phyloP scores from a whole-genome alignment of 2,329 filamentous ascomycete species.

The Shiraia sp. region DNA sequence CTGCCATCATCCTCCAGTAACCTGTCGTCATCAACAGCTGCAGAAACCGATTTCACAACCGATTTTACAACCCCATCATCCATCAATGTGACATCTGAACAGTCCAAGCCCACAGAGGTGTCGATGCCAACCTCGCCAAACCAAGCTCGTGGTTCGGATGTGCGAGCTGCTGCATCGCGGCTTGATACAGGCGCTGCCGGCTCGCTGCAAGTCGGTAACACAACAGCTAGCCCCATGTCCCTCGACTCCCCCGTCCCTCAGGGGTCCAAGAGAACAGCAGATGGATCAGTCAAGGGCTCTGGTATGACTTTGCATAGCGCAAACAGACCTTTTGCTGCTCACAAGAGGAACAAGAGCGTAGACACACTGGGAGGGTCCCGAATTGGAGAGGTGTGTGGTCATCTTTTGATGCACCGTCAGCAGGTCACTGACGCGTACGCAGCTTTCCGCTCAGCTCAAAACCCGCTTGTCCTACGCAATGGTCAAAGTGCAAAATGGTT shows the following conservation, averaged over 20 bases:
- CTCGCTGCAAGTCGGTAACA: conserved; percentile 32
- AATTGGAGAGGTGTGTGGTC: conserved; percentile 72
- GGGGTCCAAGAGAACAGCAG: conserved; percentile 75
- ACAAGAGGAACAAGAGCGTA: conserved; percentile 73
- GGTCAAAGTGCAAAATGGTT: conserved; percentile 85
- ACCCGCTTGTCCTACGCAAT: conserved; percentile 90
- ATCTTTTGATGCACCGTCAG: conserved; percentile 5
- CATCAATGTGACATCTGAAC: conserved; percentile 24
- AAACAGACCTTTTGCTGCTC: conserved; percentile 48
- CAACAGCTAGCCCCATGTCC: conserved; percentile 46
- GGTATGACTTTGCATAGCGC: conserved; percentile 15
- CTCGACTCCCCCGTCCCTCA: conserved; percentile 46
- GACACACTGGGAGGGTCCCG: conserved; percentile 66
- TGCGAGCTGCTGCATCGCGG: conserved; percentile 17
- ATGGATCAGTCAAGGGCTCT: conserved; percentile 66
- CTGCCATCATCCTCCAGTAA: conserved; percentile 40
- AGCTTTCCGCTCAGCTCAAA: conserved; percentile 79
- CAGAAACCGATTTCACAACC: conserved; percentile 36
- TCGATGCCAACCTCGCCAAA: conserved; percentile 49
- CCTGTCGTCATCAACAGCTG: conserved; percentile 31
- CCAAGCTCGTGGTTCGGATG: conserved; percentile 51
- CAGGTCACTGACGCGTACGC: conserved; percentile 31
- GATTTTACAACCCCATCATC: conserved; percentile 33
- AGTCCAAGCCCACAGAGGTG: conserved; percentile 50
- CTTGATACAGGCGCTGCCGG: conserved; percentile 31